Conservation (phyloP, 2,329 filamentous ascomycete species). For the Fusarium nodosum region DNA sequence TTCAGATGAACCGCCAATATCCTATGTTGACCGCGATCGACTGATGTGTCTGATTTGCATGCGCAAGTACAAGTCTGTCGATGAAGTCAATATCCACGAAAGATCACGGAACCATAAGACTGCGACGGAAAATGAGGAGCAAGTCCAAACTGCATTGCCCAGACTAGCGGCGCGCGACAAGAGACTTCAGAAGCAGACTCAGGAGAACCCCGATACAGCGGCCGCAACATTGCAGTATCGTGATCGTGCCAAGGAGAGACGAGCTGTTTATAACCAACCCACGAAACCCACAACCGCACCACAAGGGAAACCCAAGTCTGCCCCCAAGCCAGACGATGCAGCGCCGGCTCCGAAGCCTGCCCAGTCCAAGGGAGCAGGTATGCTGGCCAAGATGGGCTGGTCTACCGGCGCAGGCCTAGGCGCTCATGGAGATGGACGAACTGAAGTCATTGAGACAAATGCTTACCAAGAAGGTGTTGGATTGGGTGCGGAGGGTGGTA, state of each 20-base stretch:
- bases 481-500: conserved; percentile 76
- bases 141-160: conserved; percentile 64
- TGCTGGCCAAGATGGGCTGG: conserved; percentile 82
- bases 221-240: conserved; percentile 63
- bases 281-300: conserved; percentile 61
- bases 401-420: conserved; percentile 74
- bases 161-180: conserved; percentile 58
- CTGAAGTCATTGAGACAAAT: conserved; percentile 73
- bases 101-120: conserved; percentile 59
- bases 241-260: conserved; percentile 77
- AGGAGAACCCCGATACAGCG: conserved; percentile 43
- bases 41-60: conserved; percentile 62
- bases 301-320: conserved; percentile 55
- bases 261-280: conserved; percentile 72
- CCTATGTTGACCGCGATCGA: conserved; percentile 70
- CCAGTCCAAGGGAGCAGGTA: conserved; percentile 73
- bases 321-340: conserved; percentile 39
- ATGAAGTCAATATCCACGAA: conserved; percentile 60
- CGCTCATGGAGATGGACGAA: conserved; percentile 72
- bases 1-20: conserved; percentile 50
- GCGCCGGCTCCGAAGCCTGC: conserved; percentile 50
- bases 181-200: conserved; percentile 52
- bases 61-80: conserved; percentile 61
- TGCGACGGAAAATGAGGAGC: conserved; percentile 57
- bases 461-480: conserved; percentile 78